Conservation (phyloP, 108 stramenopile species). For the Pseudonitzschia delicatissima region DNA sequence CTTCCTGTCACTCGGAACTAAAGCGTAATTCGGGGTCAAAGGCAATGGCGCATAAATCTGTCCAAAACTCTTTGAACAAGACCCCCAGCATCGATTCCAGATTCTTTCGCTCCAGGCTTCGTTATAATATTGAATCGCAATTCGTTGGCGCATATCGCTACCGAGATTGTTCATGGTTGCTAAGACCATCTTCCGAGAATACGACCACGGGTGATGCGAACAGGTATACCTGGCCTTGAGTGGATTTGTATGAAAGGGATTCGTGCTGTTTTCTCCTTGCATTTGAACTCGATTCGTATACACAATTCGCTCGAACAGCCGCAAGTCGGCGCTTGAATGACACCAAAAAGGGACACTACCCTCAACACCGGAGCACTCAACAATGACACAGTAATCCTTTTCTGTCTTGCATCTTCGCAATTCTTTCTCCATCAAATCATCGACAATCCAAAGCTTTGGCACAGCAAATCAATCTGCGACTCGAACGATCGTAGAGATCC, state of each 20-base stretch:
- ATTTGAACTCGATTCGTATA: conserved; percentile 38
- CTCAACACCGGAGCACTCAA: conserved; percentile 66
- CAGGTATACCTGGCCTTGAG: conserved; percentile 73
- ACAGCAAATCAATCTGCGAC: conserved; percentile 73
- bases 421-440: conserved; percentile 69
- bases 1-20: conserved; percentile 88
- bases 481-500: conserved; percentile 82
- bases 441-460: conserved; percentile 81
- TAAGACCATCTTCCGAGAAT: conserved; percentile 86
- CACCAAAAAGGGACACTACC: conserved; percentile 77
- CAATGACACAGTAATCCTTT: conserved; percentile 51
- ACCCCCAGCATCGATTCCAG: conserved; percentile 97
- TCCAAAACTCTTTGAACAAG: conserved; percentile 98
- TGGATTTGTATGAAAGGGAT: conserved; percentile 48
- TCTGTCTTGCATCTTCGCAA: conserved; percentile 61
- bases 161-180: conserved; percentile 81
- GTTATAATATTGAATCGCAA: conserved; percentile 76
- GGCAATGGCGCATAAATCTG: conserved; percentile 79
- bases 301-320: conserved; percentile 82
- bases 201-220: conserved; percentile 76
- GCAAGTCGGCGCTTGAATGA: conserved; percentile 86
- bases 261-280: conserved; percentile 44
- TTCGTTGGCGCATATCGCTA: conserved; percentile 71
- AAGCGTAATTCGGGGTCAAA: conserved; percentile 90
- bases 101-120: conserved; percentile 76